A percentile compares a stretch with the other conserved stretches of the same genome.
These are phyloP conservation scores for Porcisia hertigi DNA, from an alignment of 208 protist species.

Conservation along the genomic window DNA sequence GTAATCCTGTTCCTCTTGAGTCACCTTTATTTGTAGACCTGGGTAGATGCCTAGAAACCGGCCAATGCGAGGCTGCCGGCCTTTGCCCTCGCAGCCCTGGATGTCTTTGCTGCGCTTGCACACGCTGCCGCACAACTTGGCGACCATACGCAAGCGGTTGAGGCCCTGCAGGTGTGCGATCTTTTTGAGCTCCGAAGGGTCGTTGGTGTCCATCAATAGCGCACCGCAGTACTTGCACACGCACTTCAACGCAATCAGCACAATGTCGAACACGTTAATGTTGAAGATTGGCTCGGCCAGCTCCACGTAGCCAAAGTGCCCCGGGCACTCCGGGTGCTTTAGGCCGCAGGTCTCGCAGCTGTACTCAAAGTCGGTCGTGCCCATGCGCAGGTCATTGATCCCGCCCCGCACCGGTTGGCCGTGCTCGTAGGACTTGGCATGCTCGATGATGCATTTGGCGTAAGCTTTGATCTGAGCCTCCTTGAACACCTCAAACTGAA, in stretches of 20 bases:
- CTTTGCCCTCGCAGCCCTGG: constrained; percentile 82
- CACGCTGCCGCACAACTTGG: constrained; percentile 68
- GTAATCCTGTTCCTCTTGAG: constrained; percentile 74
- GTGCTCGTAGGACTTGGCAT: constrained; percentile 87
- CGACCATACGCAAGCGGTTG: constrained; percentile 75
- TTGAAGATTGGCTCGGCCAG: constrained; percentile 98
- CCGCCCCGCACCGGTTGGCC: constrained; percentile 80
- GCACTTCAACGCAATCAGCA: constrained; percentile 95
- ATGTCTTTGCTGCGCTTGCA: constrained; percentile 44
- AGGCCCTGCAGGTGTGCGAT: constrained; percentile 56
- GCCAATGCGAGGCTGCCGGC: constrained; percentile 74
- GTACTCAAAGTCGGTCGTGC: constrained; percentile 85
- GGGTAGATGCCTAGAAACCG: constrained; percentile 78
- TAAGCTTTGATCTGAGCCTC: constrained; percentile 88
- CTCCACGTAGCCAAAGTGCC: constrained; percentile 99
- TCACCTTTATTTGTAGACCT: constrained; percentile 66
- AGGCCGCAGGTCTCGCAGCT: constrained; percentile 83
- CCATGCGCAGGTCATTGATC: constrained; percentile 91
- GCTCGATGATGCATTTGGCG: constrained; percentile 79
- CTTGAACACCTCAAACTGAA: constrained; percentile 90
- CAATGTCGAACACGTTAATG: constrained; percentile 95
- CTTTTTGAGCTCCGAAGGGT: constrained; percentile 53
- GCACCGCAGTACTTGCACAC: constrained; percentile 98
- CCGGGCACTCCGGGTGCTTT: constrained; percentile 90
- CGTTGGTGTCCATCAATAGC: constrained; percentile 74